Conservation (phyloP, 768 basidiomycete species). For the Floccularia luteovirens region DNA sequence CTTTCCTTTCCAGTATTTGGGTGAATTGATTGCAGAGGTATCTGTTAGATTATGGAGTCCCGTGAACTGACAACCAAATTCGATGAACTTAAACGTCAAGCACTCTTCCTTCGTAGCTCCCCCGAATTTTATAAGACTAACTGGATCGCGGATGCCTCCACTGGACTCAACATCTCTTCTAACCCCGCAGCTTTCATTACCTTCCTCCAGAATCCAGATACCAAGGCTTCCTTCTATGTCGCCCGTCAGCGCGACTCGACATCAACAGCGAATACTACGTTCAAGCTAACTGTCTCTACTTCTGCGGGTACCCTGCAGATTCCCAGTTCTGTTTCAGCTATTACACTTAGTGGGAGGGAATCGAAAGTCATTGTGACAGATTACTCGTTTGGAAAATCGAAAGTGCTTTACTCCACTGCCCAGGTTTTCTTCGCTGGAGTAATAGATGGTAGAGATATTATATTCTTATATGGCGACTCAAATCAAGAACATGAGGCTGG, state of each 20-base stretch:
- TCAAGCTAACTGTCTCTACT: conserved; percentile 55
- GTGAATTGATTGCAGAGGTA: too few species aligned
- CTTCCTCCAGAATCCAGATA: conserved; percentile 61
- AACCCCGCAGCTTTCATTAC: conserved; percentile 51
- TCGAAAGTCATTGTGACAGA: conserved; percentile 70
- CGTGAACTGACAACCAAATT: conserved; percentile 62
- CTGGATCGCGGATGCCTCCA: conserved; percentile 56
- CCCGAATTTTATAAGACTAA: conserved; percentile 78
- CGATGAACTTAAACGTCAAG: conserved; percentile 72
- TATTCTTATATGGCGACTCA: conserved; percentile 55
- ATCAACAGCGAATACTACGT: conserved; percentile 42
- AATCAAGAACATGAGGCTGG: conserved; percentile 48
- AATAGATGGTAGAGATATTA: conserved; percentile 54
- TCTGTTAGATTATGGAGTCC: conserved; percentile 48
- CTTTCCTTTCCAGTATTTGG: neutral
- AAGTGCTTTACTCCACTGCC: conserved; percentile 64
- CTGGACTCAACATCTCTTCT: conserved; percentile 30
- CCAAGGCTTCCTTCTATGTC: conserved; percentile 59
- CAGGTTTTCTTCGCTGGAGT: conserved; percentile 60
- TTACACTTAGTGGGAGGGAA: conserved; percentile 62
- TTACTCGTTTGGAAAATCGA: conserved; percentile 58
- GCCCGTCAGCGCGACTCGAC: conserved; percentile 61
- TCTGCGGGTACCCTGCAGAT: conserved; percentile 43
- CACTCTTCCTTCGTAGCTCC: conserved; percentile 71
- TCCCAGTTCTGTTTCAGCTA: conserved; percentile 42